These are phyloP conservation scores for Kwoniella sp. DNA, from an alignment of 768 basidiomycete species.

Conservation along the genomic window DNA sequence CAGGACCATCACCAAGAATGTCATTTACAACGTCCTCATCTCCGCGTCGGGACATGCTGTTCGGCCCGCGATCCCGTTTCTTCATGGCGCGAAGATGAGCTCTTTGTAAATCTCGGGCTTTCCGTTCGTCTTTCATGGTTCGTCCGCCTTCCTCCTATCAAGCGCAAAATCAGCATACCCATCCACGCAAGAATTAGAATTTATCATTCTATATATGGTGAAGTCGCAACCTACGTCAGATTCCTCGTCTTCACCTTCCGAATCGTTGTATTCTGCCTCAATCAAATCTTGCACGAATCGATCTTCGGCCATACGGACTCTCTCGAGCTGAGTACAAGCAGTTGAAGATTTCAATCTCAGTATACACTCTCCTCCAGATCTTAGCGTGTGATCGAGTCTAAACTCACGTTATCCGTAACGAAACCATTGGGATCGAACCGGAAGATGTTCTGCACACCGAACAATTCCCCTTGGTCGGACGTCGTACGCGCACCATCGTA, in stretches of 20 bases:
- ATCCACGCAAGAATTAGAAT: too few species aligned
- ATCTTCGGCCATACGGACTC: constrained; percentile 41
- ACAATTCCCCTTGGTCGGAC: constrained; percentile 49
- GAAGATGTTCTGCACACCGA: constrained; percentile 54
- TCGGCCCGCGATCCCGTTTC: constrained; percentile 18
- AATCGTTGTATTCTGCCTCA: constrained; percentile 36
- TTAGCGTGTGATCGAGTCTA: neutral
- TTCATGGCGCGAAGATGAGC: constrained; percentile 6
- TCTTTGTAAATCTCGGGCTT: constrained; percentile 14
- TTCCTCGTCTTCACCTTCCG: constrained; percentile 32
- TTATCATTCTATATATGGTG: too few species aligned
- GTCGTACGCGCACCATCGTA: constrained; percentile 38
- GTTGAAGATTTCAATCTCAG: too few species aligned
- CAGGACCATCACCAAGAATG: constrained; percentile 19
- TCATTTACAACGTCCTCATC: constrained; percentile 30
- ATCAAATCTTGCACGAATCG: constrained; percentile 46
- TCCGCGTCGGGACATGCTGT: constrained; percentile 7
- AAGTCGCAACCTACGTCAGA: constrained; percentile 38
- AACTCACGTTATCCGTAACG: constrained; percentile 39
- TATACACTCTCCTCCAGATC: neutral
- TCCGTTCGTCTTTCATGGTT: constrained; percentile 35
- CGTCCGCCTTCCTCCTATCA: constrained; percentile 31
- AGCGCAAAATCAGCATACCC: neutral
- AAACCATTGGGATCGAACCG: constrained; percentile 49
- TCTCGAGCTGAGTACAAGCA: constrained; percentile 30